phyloP scores from a whole-genome alignment of 1,284 basidiomycete genomes.

The Puccinia triticina region DNA sequence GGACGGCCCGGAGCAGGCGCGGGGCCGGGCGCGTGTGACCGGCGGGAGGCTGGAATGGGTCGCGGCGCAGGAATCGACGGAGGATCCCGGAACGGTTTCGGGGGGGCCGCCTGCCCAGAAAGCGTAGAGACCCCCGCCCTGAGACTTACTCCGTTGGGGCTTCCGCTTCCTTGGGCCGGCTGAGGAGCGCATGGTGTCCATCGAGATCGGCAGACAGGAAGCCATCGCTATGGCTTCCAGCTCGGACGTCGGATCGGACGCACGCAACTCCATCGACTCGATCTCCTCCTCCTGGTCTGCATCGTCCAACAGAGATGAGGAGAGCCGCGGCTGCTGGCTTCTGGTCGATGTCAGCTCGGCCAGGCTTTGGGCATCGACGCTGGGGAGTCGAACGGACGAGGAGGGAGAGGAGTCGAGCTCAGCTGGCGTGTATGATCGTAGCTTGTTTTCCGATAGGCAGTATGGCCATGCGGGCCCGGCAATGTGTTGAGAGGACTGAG shows the following conservation, averaged over 20 bases:
- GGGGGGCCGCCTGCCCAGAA: neutral
- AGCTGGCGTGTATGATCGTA: neutral
- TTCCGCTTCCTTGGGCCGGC: neutral
- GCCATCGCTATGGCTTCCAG: neutral
- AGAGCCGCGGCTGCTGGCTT: neutral
- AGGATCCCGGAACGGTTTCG: neutral
- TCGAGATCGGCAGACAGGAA: neutral
- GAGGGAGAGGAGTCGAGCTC: neutral
- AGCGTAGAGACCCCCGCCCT: neutral
- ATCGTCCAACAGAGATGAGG: too few relatives aligned
- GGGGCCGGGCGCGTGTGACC: neutral
- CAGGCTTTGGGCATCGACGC: neutral
- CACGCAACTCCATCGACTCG: neutral
- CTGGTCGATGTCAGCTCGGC: neutral
- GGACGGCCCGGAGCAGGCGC: conserved; percentile 9
- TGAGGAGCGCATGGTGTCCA: neutral
- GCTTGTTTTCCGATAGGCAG: too few relatives aligned
- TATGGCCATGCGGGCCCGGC: too few relatives aligned
- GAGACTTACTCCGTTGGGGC: conserved; percentile 3
- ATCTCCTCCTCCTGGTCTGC: too few relatives aligned
- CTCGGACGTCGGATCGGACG: neutral
- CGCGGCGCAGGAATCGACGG: neutral
- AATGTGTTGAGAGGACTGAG: neutral
- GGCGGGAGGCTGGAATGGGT: neutral
- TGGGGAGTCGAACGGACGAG: neutral